These are phyloP conservation scores for Leptographium flavum DNA, from an alignment of 2,329 filamentous ascomycete species.

Conservation along the genomic window DNA sequence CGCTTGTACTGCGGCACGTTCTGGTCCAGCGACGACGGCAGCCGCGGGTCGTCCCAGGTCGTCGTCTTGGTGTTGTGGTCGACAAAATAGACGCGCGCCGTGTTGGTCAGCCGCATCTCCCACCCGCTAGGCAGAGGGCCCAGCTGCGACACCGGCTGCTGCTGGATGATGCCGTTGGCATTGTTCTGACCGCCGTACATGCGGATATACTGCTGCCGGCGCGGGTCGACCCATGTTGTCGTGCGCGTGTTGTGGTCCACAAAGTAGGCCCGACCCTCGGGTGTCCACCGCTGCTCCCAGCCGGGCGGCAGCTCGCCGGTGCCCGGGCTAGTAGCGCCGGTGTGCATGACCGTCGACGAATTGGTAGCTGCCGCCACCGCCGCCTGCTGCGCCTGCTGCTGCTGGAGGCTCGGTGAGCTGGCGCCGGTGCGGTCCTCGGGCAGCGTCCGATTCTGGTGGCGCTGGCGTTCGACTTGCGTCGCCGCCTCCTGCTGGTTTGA, in stretches of 20 bases:
- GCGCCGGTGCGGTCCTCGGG: slow-evolving; percentile 91
- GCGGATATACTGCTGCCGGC: slow-evolving; percentile 92
- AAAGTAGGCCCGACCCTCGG: slow-evolving; percentile 89
- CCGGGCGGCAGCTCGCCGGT: slow-evolving; percentile 88
- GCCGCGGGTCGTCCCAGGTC: slow-evolving; percentile 92
- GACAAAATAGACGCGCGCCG: slow-evolving; percentile 94
- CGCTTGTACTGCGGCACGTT: slow-evolving; percentile 99
- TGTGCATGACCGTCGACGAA: slow-evolving; percentile 80
- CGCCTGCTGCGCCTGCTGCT: slow-evolving; percentile 31
- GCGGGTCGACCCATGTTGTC: slow-evolving; percentile 95
- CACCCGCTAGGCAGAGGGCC: slow-evolving; percentile 91
- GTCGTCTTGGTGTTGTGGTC: slow-evolving; percentile 99
- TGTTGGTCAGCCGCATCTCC: slow-evolving; percentile 99
- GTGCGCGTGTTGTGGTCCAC: slow-evolving; percentile 97
- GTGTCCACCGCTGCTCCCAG: slow-evolving; percentile 93
- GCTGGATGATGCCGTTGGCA: slow-evolving; percentile 76
- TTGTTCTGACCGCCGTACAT: slow-evolving; percentile 90
- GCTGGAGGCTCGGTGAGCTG: slow-evolving; percentile 68
- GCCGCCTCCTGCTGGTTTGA: slow-evolving; percentile 67
- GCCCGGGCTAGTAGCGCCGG: slow-evolving; percentile 84
- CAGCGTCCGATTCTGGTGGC: slow-evolving; percentile 89
- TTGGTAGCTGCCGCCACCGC: slow-evolving; percentile 28
- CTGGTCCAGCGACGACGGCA: slow-evolving; percentile 92
- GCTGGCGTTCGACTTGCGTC: slow-evolving; percentile 80
- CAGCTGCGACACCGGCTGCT: slow-evolving; percentile 93